Evolutionary conservation across 345 rosid genomes (phyloP).

Genomic region (Arabis hirsuta): DNA sequence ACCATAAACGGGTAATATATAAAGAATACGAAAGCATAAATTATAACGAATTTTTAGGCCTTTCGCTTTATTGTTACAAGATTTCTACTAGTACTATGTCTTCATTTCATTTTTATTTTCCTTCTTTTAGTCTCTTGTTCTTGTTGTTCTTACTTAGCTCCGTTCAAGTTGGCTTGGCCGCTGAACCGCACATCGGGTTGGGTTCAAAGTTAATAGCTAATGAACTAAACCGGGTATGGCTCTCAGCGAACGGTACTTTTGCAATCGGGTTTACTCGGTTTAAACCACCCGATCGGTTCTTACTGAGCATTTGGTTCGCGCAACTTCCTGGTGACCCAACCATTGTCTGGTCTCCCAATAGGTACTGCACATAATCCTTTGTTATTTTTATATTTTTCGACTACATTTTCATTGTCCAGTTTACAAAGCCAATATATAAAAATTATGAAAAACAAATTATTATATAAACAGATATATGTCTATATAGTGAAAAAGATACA

Average conservation of each 20-base stretch:
- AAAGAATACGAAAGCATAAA: conserved; percentile 27
- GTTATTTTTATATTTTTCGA: background rate
- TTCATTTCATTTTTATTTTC: conserved; percentile 12
- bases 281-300: conserved; percentile 45
- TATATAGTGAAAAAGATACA: too few species aligned
- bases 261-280: conserved; percentile 70
- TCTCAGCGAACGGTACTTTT: conserved; percentile 75
- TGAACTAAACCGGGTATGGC: conserved; percentile 52
- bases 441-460: too few species aligned
- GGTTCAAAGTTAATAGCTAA: conserved; percentile 68
- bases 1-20: conserved; percentile 28
- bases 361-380: conserved; percentile 47
- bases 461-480: too few species aligned
- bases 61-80: conserved; percentile 4
- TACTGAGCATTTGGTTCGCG: conserved; percentile 71
- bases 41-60: conserved; percentile 29
- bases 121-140: conserved; percentile 27
- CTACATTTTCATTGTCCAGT: too few species aligned
- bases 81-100: conserved; percentile 34
- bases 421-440: too few species aligned
- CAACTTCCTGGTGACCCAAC: conserved; percentile 81
- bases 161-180: conserved; percentile 45
- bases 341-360: conserved; percentile 80
- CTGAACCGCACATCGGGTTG: conserved; percentile 48
- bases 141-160: conserved; percentile 31